Evolutionary conservation across 164 flowering plant species (phyloP).

Genomic region (Aristolochia californica): DNA sequence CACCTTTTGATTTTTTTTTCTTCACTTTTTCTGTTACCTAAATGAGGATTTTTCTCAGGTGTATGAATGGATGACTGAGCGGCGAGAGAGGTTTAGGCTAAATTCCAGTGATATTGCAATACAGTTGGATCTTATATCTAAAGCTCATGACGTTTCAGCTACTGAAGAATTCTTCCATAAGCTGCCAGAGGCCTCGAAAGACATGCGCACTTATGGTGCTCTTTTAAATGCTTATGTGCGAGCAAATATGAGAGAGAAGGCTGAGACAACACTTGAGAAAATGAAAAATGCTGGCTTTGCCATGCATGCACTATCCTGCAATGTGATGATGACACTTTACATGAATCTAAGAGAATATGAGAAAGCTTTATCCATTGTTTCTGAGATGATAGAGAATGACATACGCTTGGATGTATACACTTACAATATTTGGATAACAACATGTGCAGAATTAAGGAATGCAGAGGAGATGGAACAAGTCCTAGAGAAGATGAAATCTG

Average conservation of each 20-base stretch:
- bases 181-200: conserved; percentile 43
- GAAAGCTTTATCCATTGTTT: conserved; percentile 43
- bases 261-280: conserved; percentile 19
- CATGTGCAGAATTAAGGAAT: conserved; percentile 50
- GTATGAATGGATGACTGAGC: conserved; percentile 76
- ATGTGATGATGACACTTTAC: conserved; percentile 93
- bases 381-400: conserved; percentile 58
- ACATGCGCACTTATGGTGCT: conserved; percentile 61
- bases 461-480: conserved; percentile 65
- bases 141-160: conserved; percentile 55
- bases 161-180: conserved; percentile 61
- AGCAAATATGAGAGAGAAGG: conserved; percentile 50
- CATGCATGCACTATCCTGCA: conserved; percentile 49
- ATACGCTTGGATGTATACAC: conserved; percentile 60
- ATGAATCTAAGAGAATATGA: conserved; percentile 59
- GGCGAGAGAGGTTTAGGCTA: conserved; percentile 46
- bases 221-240: conserved; percentile 65
- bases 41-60: conserved; percentile 33
- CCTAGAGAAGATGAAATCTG: conserved; percentile 49
- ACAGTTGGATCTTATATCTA: conserved; percentile 69
- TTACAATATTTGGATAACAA: conserved; percentile 82
- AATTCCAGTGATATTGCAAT: conserved; percentile 76
- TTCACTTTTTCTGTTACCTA: too few relatives aligned
- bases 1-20: background rate
- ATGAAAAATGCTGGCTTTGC: conserved; percentile 54